phyloP scores from a whole-genome alignment of 352 stramenopile species.

The Phytophthora litchii region DNA sequence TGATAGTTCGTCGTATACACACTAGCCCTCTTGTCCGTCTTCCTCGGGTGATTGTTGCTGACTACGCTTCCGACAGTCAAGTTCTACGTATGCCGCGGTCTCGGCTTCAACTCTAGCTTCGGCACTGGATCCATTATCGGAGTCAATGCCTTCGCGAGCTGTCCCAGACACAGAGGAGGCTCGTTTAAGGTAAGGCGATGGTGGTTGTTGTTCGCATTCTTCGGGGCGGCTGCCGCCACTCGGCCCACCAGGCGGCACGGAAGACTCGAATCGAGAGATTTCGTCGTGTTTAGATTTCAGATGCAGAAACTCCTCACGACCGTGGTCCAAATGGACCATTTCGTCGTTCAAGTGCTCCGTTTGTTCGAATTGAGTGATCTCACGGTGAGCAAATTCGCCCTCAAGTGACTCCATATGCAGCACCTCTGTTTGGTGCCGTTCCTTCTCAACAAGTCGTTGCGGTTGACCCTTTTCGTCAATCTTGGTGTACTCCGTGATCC shows the following conservation, averaged over 20 bases:
- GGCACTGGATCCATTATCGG: conserved; percentile 1
- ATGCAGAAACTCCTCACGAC: conserved; percentile 83
- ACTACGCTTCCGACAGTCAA: conserved; percentile 10
- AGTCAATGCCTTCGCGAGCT: conserved; percentile 6
- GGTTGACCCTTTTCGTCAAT: conserved; percentile 80
- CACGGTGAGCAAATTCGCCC: conserved; percentile 82
- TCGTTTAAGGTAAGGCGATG: conserved; percentile 80
- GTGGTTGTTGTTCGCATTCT: conserved; percentile 75
- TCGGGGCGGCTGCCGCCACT: conserved; percentile 43
- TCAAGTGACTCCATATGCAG: conserved; percentile 85
- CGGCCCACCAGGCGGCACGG: conserved; percentile 40
- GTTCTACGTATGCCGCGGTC: conserved; percentile 7
- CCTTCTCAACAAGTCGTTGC: conserved; percentile 82
- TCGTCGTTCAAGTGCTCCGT: conserved; percentile 86
- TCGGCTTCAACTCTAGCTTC: conserved; percentile 9
- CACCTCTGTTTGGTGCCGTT: conserved; percentile 85
- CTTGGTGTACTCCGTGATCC: conserved; percentile 89
- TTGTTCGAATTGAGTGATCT: conserved; percentile 88
- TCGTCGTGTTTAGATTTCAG: conserved; percentile 85
- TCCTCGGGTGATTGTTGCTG: conserved; percentile 19
- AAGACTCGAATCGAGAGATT: conserved; percentile 85
- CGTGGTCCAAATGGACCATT: conserved; percentile 79
- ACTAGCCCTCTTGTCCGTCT: conserved; percentile 9
- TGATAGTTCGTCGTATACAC: conserved; percentile 4
- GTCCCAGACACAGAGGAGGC: conserved; percentile 45